Base-by-base conservation (phyloP, 352 stramenopile genomes). In the Plasmopara halstedii region DNA sequence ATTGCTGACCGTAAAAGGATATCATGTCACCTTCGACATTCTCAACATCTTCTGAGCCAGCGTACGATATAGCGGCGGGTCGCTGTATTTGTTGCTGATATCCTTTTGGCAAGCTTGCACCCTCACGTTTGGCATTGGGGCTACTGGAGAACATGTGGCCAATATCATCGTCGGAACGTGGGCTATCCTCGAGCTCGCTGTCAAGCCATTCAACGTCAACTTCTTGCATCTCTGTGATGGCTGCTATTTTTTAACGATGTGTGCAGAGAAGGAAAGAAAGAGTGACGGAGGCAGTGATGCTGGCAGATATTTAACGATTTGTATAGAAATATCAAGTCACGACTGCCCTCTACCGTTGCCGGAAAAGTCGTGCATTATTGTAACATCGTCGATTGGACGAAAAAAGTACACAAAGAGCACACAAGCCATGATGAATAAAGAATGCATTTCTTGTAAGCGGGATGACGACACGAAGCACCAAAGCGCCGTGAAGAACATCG, bases 171-270 rank as follows among this genome's bases (percentile, higher is more conserved):
- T 74, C 67, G 6, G 62, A 79, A 47, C 60, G 58, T 29, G 74
- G 78, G 23, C 64, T 82, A 53, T 89, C 78, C 51, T 88, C 78
- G 18, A 85, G 57, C 55, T 89, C 78, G 47, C 71, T 85, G 52
- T 89, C 78, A 21, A 74, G 61, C 69, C 72, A 86, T 34, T 85
- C 65, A 31, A 81, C 67, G 49, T 57, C 40, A 23, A 49, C 46
- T 15, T 58, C 46, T 19, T 62, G 44, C 49, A 55, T 32, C 21
- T 64, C 46, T 26, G 58, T 50, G 50, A 67, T 52, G 11, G 33
- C 10, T 45, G 6, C 9, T 9, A 17, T 8, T 7, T 10, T 41
- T 20, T 3, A 17, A 17, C 13, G 25, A 26, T 9, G 18, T 19
- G 21, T 44, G 32, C 47, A 31, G 19, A 29, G 36, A 25, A 13